These are phyloP conservation scores for Barbatosphaeria neglecta DNA, from an alignment of 495 filamentous ascomycete species.

Conservation along the genomic window DNA sequence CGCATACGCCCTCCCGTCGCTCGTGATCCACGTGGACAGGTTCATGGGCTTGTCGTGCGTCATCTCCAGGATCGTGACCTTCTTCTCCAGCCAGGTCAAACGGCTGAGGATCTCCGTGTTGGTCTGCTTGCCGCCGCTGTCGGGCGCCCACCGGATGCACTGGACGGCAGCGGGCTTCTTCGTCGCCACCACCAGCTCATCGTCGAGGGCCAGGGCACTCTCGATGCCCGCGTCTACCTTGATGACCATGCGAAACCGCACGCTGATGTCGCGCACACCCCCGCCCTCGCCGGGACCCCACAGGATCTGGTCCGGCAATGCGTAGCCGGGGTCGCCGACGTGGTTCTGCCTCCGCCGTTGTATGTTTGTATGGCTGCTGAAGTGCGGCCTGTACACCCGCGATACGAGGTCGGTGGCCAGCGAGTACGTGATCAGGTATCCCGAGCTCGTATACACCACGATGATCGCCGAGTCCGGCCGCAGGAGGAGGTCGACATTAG, in stretches of 20 bases:
- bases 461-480: constrained; percentile 86
- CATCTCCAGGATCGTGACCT: constrained; percentile 70
- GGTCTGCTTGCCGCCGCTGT: constrained; percentile 70
- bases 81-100: constrained; percentile 74
- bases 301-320: constrained; percentile 39
- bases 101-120: constrained; percentile 81
- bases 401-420: constrained; percentile 73
- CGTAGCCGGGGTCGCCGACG: constrained; percentile 45
- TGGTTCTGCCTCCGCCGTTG: constrained; percentile 63
- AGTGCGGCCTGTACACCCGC: constrained; percentile 73
- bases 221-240: constrained; percentile 94
- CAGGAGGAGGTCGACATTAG: constrained; percentile 71
- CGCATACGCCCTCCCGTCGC: constrained; percentile 81
- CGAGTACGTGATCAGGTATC: constrained; percentile 90
- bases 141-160: constrained; percentile 88
- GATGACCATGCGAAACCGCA: constrained; percentile 94
- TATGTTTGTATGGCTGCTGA: constrained; percentile 52
- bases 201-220: constrained; percentile 76
- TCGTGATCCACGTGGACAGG: constrained; percentile 84
- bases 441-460: constrained; percentile 77
- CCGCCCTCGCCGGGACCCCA: constrained; percentile 62
- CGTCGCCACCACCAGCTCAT: constrained; percentile 89
- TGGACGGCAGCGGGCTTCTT: constrained; percentile 88
- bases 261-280: constrained; percentile 71
- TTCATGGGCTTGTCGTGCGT: constrained; percentile 97